Evolutionary conservation across 345 rosid species (phyloP).

Genomic region (Psidium guajava): DNA sequence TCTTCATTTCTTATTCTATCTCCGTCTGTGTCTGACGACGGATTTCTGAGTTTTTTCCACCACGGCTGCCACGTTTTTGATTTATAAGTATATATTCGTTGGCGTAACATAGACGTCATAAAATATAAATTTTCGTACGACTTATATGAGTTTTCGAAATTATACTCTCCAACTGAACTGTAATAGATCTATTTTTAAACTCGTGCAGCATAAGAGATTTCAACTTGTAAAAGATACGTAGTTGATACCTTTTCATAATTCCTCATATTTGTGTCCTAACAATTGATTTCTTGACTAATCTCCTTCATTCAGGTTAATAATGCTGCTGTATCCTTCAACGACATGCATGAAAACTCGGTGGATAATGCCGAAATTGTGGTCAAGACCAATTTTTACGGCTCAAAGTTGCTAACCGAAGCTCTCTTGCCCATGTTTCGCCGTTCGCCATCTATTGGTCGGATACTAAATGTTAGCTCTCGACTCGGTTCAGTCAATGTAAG

Average conservation of each 20-base stretch:
- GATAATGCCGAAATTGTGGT: conserved; percentile 62
- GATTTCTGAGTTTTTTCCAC: neutral
- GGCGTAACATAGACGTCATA: neutral
- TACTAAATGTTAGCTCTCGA: conserved; percentile 72
- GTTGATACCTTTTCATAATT: too few relatives aligned
- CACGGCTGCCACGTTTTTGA: neutral
- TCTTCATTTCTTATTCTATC: neutral
- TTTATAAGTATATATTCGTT: neutral
- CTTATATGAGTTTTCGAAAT: neutral
- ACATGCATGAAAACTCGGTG: conserved; percentile 42
- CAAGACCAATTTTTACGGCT: conserved; percentile 58
- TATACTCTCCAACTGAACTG: neutral
- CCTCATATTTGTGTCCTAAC: neutral
- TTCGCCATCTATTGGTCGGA: conserved; percentile 31
- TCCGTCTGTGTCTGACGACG: neutral
- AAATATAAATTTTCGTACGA: neutral
- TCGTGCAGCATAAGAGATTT: neutral
- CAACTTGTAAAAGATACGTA: neutral
- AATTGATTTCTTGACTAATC: neutral
- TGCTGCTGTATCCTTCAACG: conserved; percentile 75
- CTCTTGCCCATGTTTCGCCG: conserved; percentile 66
- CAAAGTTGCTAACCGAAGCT: conserved; percentile 50
- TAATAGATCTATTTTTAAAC: too few relatives aligned
- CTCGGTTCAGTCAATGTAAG: conserved; percentile 65
- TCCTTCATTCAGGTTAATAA: conserved; percentile 49